Conservation (phyloP, 352 stramenopile species). For the Globisporangium parvum region DNA sequence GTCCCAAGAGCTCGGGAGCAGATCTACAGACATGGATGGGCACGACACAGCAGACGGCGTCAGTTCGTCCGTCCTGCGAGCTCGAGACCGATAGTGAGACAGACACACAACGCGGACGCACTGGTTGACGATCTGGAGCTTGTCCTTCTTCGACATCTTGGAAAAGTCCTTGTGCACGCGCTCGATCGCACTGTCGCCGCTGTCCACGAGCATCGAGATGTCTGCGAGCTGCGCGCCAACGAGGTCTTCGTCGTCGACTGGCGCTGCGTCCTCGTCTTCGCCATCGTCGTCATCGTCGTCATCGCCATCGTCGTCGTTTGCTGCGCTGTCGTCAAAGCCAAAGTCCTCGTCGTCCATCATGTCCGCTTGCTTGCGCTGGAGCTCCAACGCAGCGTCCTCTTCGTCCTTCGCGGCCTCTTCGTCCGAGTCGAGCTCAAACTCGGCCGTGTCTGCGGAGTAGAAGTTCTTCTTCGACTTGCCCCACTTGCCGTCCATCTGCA, state of each 20-base stretch:
- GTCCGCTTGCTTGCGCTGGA: constrained; percentile 78
- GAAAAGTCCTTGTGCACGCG: constrained; percentile 78
- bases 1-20: constrained; percentile 66
- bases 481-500: constrained; percentile 81
- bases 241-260: constrained; percentile 58
- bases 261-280: constrained; percentile 12
- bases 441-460: constrained; percentile 80
- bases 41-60: neutral
- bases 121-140: constrained; percentile 84
- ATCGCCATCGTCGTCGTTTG: constrained; percentile 27
- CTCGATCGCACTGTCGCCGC: constrained; percentile 45
- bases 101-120: constrained; percentile 27
- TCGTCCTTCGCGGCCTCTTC: constrained; percentile 78
- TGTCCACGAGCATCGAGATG: constrained; percentile 59
- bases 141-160: constrained; percentile 84
- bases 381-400: constrained; percentile 74
- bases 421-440: constrained; percentile 77
- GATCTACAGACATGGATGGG: constrained; percentile 17
- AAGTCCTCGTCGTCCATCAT: constrained; percentile 88
- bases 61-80: neutral
- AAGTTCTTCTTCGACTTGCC: constrained; percentile 84
- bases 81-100: neutral
- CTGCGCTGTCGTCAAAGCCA: constrained; percentile 35
- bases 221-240: constrained; percentile 69
- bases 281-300: constrained; percentile 30